Base-by-base conservation (phyloP, 139 green algal genomes). In the Chlamydomonas incerta region DNA sequence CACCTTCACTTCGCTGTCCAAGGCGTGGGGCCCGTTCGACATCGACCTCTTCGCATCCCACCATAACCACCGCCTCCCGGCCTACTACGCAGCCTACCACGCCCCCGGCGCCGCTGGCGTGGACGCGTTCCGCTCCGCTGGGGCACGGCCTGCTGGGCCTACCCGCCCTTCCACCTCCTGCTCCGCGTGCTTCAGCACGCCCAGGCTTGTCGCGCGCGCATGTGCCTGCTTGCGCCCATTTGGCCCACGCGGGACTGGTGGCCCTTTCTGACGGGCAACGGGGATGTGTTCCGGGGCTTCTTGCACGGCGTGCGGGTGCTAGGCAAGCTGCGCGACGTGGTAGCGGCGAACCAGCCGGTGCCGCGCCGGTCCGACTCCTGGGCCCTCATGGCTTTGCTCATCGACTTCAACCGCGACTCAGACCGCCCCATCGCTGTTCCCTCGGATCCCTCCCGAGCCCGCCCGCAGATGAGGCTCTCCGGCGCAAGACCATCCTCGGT, bases 31-130 rank as follows among this genome's bases (percentile, higher is more conserved):
- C 23, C 76, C 76, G 4, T 83, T 72, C 76, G 35, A 63, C 29
- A 47, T 83, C 23, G 76, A 73, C 41, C 33, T 73, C 17, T 83
- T 83, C 37, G 58, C 60, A 4, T 83, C 76, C 20, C 60, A 83
- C 33, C 63, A 29, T 10, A 74, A 58, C 23, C 57, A 58, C 26
- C 60, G 63, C 8, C 35, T 83, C 8, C 76, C 76, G n/a, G 31
- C 15, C 29, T 83, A 83, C 60, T 83, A 58, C 34, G 73, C 76
- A 8, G 15, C 26, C 21, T 83, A n/a, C 34, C 31, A 37, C 60
- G 73, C 76, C 34, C 76, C 76, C 4, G 60, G 62, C 76, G 73
- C 76, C 2, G 35, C 60, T 14, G 60, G 76, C 34, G 58, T 83
- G 14, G 62, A 83, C 76, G 76, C 76, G 33, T 73, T 83, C 60